Percentiles rank a stretch among this genome's conserved stretches.
phyloP scores from a whole-genome alignment of 805 yeast species.

The Kodamaea jinghongensis region DNA sequence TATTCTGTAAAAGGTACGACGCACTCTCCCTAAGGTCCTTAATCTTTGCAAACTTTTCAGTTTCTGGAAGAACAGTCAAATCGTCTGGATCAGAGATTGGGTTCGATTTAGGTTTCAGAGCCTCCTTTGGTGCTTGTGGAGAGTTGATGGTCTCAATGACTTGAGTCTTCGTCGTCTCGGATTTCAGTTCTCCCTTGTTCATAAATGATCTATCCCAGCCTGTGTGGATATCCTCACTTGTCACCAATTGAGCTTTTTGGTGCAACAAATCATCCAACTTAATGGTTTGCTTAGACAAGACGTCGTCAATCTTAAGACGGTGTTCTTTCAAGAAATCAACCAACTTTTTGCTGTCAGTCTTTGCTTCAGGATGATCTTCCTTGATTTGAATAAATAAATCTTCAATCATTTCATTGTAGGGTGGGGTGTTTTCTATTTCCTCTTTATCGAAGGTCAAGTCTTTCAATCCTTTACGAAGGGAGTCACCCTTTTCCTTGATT shows the following conservation, averaged over 20 bases:
- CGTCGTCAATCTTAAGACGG: conserved; percentile 64
- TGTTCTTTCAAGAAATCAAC: conserved; percentile 52
- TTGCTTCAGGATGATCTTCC: conserved; percentile 54
- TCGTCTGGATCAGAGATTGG: conserved; percentile 7
- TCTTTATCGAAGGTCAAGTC: conserved; percentile 36
- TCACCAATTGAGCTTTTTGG: conserved; percentile 73
- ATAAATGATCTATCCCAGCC: conserved; percentile 87
- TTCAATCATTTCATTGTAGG: conserved; percentile 90
- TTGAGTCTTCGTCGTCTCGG: conserved; percentile 13
- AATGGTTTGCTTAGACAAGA: conserved; percentile 58
- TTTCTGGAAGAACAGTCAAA: conserved; percentile 42
- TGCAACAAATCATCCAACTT: conserved; percentile 65
- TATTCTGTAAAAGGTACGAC: conserved; percentile 53
- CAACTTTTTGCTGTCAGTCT: conserved; percentile 32
- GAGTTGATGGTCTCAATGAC: conserved; percentile 29
- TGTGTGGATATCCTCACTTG: conserved; percentile 87
- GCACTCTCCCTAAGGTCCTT: conserved; percentile 47
- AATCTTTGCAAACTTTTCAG: conserved; percentile 62
- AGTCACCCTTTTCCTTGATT: conserved; percentile 37
- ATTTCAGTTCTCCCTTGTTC: conserved; percentile 48
- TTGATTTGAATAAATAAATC: conserved; percentile 78
- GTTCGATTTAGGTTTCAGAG: background rate
- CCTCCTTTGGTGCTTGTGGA: conserved; percentile 15
- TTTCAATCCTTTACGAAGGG: conserved; percentile 42
- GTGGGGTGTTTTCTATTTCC: conserved; percentile 47